Conservation (phyloP, 805 yeast genomes). For the Blastobotrys muscicola region DNA sequence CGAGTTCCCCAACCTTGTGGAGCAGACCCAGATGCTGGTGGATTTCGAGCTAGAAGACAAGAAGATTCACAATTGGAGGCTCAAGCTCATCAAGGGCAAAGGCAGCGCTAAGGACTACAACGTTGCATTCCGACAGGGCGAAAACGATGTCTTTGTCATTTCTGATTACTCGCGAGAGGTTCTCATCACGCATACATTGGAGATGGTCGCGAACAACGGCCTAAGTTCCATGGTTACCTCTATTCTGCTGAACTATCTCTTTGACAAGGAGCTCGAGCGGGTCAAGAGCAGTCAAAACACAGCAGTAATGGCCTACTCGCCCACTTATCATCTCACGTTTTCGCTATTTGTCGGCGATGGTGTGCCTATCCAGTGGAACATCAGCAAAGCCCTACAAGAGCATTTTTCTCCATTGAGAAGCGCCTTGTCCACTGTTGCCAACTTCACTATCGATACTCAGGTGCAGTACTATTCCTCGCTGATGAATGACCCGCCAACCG, state of each 20-base stretch:
- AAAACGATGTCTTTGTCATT: slow-evolving; percentile 36
- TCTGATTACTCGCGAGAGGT: slow-evolving; percentile 35
- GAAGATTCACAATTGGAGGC: slow-evolving; percentile 23
- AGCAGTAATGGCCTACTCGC: slow-evolving; percentile 46
- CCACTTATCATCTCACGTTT: slow-evolving; percentile 65
- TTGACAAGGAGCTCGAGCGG: slow-evolving; percentile 32
- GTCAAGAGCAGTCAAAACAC: slow-evolving; percentile 18
- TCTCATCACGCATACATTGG: slow-evolving; percentile 33
- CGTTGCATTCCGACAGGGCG: slow-evolving; percentile 30
- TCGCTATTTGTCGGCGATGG: slow-evolving; percentile 57
- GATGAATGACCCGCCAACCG: slow-evolving; percentile 11
- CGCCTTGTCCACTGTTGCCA: slow-evolving; percentile 45
- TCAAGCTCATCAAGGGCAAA: slow-evolving; percentile 16
- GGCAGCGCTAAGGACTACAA: slow-evolving; percentile 30
- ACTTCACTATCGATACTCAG: slow-evolving; percentile 72
- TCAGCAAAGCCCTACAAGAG: slow-evolving; percentile 41
- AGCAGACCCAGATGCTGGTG: slow-evolving; percentile 42
- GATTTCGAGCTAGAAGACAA: slow-evolving; percentile 30
- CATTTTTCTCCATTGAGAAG: slow-evolving; percentile 48
- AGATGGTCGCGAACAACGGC: slow-evolving; percentile 44
- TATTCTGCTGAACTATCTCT: slow-evolving; percentile 37
- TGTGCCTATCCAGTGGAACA: slow-evolving; percentile 62
- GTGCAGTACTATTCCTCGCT: slow-evolving; percentile 56
- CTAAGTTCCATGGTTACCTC: slow-evolving; percentile 56
- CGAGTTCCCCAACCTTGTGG: slow-evolving; percentile 56